Conservation (phyloP, 1,284 basidiomycete genomes). For the Wallemia ichthyophaga region DNA sequence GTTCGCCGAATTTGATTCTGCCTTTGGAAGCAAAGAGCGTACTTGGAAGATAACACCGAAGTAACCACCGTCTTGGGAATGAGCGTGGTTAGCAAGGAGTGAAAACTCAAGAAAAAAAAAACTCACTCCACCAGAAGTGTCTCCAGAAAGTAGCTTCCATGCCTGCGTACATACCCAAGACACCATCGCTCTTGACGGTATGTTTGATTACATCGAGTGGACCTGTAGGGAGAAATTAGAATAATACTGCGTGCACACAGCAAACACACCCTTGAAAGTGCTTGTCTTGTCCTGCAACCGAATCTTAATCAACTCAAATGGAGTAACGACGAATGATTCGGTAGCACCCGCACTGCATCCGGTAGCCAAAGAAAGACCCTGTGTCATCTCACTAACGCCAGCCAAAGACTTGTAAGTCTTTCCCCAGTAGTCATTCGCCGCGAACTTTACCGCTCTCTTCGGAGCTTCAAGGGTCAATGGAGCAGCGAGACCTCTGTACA, state of each 20-base stretch:
- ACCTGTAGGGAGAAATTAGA: slow-evolving; percentile 20
- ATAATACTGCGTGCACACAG: neutral
- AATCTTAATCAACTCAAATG: slow-evolving; percentile 92
- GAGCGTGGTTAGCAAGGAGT: slow-evolving; percentile 3
- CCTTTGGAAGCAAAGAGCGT: slow-evolving; percentile 43
- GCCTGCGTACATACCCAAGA: slow-evolving; percentile 60
- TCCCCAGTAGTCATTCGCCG: slow-evolving; percentile 82
- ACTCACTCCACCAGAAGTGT: slow-evolving; percentile 41
- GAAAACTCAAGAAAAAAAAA: neutral
- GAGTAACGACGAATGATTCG: slow-evolving; percentile 60
- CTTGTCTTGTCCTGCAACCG: slow-evolving; percentile 68
- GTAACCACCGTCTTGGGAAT: slow-evolving; percentile 54
- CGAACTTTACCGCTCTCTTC: slow-evolving; percentile 86
- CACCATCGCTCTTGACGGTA: slow-evolving; percentile 41
- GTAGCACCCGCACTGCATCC: slow-evolving; percentile 85
- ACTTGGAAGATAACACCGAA: slow-evolving; percentile 73
- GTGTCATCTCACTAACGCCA: slow-evolving; percentile 60
- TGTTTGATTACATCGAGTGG: slow-evolving; percentile 68
- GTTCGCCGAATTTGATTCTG: slow-evolving; percentile 38
- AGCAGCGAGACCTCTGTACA: slow-evolving; percentile 82
- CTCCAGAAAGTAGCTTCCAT: slow-evolving; percentile 94
- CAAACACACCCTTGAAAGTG: slow-evolving; percentile 24
- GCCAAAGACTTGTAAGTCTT: slow-evolving; percentile 30
- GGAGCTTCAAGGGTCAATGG: slow-evolving; percentile 87
- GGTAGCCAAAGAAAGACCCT: slow-evolving; percentile 53